Percentiles rank a stretch among this genome's conserved stretches.
These are phyloP conservation scores for Prorocentrum cordatum DNA, from an alignment of 169 alveolate genomes.

Conservation along the genomic window DNA sequence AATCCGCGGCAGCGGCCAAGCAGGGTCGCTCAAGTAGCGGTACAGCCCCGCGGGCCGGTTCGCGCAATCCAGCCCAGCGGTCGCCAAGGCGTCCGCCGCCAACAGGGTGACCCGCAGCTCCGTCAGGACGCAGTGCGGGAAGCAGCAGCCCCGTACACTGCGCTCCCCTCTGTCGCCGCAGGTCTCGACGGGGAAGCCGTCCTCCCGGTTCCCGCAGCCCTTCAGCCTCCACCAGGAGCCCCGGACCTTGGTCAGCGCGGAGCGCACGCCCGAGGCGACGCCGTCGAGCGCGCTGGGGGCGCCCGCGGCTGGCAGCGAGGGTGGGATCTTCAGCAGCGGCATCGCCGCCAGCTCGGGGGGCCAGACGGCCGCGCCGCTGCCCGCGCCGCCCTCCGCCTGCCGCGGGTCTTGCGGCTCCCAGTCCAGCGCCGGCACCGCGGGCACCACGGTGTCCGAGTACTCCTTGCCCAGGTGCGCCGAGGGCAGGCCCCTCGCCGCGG, in stretches of 20 bases:
- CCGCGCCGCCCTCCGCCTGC: background rate
- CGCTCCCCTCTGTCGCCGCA: conserved; percentile 19
- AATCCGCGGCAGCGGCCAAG: conserved; percentile 2
- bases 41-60: conserved; percentile 6
- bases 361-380: background rate
- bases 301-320: background rate
- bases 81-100: background rate
- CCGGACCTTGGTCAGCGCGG: background rate
- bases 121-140: conserved; percentile 6
- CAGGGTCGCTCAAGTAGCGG: background rate
- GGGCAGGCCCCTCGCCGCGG: background rate
- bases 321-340: conserved; percentile 9
- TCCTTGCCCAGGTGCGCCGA: background rate
- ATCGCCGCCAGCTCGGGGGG: background rate
- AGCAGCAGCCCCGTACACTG: conserved; percentile 45
- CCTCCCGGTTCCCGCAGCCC: conserved; percentile 52
- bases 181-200: conserved; percentile 10
- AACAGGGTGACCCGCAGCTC: conserved; percentile 27
- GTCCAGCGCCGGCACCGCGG: conserved; percentile 19
- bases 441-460: background rate
- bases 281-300: background rate
- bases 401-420: too few relatives aligned
- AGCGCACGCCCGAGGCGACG: conserved; percentile 8
- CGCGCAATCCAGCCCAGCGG: conserved; percentile 23
- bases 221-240: conserved; percentile 24